phyloP scores from a whole-genome alignment of 2,329 filamentous ascomycete genomes.

The Aulographum hederae region DNA sequence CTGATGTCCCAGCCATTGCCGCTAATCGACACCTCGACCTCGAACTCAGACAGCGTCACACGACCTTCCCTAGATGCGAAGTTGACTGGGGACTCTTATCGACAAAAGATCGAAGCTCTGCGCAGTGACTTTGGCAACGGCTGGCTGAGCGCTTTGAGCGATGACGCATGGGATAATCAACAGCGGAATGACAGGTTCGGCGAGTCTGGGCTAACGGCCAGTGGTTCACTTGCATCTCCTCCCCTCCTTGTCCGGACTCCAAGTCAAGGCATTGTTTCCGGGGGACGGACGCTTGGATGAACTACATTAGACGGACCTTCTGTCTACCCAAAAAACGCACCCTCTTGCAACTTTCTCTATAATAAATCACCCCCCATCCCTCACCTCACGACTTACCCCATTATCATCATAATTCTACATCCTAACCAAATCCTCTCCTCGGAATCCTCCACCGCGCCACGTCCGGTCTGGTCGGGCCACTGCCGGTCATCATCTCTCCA shows the following conservation, averaged over 20 bases:
- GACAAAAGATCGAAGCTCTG: slow-evolving; percentile 72
- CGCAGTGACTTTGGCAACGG: slow-evolving; percentile 71
- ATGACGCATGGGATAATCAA: slow-evolving; percentile 40
- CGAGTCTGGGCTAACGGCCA: not conserved
- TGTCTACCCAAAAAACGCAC: too few relatives aligned
- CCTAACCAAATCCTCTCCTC: too few relatives aligned
- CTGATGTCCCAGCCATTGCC: not conserved
- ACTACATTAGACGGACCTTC: too few relatives aligned
- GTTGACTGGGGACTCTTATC: slow-evolving; percentile 38
- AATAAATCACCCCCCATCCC: too few relatives aligned
- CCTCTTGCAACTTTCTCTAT: too few relatives aligned
- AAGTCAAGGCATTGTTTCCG: slow-evolving; percentile 5
- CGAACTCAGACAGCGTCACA: not conserved
- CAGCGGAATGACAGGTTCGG: not conserved
- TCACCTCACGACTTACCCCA: too few relatives aligned
- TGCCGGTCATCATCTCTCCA: too few relatives aligned
- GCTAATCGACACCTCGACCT: not conserved
- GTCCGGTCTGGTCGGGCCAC: too few relatives aligned
- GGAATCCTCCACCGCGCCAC: too few relatives aligned
- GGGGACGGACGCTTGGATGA: slow-evolving; percentile 16
- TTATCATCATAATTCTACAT: too few relatives aligned
- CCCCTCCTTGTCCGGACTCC: not conserved
- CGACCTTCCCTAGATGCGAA: not conserved
- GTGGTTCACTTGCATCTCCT: not conserved
- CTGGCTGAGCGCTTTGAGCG: slow-evolving; percentile 73